Evolutionary conservation across 306 rosid genomes (phyloP).

Genomic region (Citrullus mucosospermus): DNA sequence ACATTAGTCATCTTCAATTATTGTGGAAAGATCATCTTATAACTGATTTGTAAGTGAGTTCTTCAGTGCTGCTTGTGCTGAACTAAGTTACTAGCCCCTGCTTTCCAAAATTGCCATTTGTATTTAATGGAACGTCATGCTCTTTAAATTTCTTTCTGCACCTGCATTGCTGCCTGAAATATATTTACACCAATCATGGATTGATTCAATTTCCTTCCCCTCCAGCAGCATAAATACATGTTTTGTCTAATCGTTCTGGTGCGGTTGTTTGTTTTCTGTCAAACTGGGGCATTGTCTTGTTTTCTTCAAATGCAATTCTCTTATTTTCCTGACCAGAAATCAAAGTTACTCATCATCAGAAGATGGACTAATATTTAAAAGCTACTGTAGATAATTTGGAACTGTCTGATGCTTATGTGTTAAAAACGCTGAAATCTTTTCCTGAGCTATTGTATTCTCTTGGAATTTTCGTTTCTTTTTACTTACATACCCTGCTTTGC

Average conservation of each 20-base stretch:
- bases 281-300: background rate
- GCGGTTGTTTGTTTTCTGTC: background rate
- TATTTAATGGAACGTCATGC: background rate
- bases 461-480: slow-evolving; percentile 1
- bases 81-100: background rate
- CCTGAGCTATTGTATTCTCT: slow-evolving; percentile 7
- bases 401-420: background rate
- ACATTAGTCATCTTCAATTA: background rate
- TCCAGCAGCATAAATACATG: background rate
- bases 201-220: background rate
- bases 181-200: background rate
- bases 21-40: background rate
- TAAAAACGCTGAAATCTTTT: background rate
- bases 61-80: background rate
- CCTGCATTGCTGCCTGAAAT: background rate
- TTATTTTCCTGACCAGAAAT: background rate
- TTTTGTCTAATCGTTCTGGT: background rate
- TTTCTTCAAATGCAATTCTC: background rate
- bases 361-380: background rate
- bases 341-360: background rate
- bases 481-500: slow-evolving; percentile 6
- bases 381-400: background rate
- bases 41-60: background rate
- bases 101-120: background rate
- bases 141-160: background rate